Conservation (phyloP, 108 stramenopile species). For the Stephanodiscus minutulus region DNA sequence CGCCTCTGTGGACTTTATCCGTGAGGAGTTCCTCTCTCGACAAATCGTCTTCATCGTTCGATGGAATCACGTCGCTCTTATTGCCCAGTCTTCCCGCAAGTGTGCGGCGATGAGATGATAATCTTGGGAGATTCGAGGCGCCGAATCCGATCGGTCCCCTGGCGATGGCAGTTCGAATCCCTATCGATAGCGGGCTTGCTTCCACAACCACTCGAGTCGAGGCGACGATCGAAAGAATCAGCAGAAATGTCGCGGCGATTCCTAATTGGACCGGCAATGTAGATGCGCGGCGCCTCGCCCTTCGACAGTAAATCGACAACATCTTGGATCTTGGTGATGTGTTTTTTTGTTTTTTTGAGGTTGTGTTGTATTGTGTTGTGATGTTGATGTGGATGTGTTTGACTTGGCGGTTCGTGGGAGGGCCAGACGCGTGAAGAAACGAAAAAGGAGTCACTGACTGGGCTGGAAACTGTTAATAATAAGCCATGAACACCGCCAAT, state of each 20-base stretch:
- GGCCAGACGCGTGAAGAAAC: no score
- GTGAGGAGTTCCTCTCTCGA: constrained; percentile 5
- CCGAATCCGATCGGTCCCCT: constrained; percentile 16
- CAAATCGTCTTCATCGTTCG: constrained; percentile 1
- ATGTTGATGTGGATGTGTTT: background rate
- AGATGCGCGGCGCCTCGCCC: constrained; percentile 11
- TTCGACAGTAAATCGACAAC: constrained; percentile 1
- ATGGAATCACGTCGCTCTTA: background rate
- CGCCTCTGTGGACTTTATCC: constrained; percentile 21
- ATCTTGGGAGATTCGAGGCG: background rate
- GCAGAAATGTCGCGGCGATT: background rate
- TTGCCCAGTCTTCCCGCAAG: constrained; percentile 8
- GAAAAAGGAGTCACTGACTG: background rate
- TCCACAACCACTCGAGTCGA: constrained; percentile 16
- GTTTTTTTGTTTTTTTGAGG: background rate
- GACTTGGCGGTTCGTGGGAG: no score
- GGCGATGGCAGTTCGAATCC: constrained; percentile 32
- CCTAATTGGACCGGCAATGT: background rate
- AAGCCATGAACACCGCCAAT: background rate
- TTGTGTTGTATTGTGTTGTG: background rate
- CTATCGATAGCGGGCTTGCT: constrained; percentile 22
- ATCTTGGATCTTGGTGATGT: background rate
- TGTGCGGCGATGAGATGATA: constrained; percentile 7
- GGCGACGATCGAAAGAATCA: background rate
- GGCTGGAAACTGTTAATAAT: no score